Conservation (phyloP, 2,329 filamentous ascomycete genomes). For the Spiromastix sp. region DNA sequence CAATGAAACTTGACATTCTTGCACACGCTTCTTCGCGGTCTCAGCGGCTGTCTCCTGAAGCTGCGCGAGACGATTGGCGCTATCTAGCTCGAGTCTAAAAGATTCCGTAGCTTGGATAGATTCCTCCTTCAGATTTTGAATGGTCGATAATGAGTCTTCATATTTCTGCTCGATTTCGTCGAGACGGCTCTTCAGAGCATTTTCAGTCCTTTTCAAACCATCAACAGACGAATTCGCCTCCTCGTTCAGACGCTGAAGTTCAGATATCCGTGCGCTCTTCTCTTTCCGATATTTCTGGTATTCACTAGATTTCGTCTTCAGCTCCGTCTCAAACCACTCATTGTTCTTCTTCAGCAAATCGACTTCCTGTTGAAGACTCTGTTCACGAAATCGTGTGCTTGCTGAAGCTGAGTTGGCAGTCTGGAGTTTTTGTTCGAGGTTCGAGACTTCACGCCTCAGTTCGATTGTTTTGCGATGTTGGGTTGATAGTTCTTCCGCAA, state of each 20-base stretch:
- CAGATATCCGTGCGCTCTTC: conserved; percentile 78
- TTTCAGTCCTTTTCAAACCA: conserved; percentile 66
- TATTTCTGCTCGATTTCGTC: conserved; percentile 78
- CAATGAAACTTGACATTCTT: conserved; percentile 46
- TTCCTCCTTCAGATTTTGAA: conserved; percentile 78
- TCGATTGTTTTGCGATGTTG: conserved; percentile 83
- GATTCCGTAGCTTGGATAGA: conserved; percentile 73
- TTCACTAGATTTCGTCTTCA: conserved; percentile 82
- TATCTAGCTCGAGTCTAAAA: conserved; percentile 77
- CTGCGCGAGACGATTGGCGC: conserved; percentile 68
- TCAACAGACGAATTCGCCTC: conserved; percentile 71
- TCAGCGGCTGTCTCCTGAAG: conserved; percentile 51
- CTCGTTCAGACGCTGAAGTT: conserved; percentile 80
- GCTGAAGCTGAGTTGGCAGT: conserved; percentile 68
- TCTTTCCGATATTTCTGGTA: conserved; percentile 87
- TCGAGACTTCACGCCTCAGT: conserved; percentile 69
- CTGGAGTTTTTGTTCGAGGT: conserved; percentile 75
- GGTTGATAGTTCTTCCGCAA: conserved; percentile 75
- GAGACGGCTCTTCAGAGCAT: conserved; percentile 67
- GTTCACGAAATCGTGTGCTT: conserved; percentile 80
- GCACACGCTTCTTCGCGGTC: conserved; percentile 48
- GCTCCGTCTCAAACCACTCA: conserved; percentile 85
- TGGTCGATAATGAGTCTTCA: conserved; percentile 69
- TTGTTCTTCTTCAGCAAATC: conserved; percentile 80
- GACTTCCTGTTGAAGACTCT: conserved; percentile 80